Evolutionary conservation across 495 filamentous ascomycete species (phyloP), one percentile per base, ranked within the genome.

Genomic region (Penicillium taxi): DNA sequence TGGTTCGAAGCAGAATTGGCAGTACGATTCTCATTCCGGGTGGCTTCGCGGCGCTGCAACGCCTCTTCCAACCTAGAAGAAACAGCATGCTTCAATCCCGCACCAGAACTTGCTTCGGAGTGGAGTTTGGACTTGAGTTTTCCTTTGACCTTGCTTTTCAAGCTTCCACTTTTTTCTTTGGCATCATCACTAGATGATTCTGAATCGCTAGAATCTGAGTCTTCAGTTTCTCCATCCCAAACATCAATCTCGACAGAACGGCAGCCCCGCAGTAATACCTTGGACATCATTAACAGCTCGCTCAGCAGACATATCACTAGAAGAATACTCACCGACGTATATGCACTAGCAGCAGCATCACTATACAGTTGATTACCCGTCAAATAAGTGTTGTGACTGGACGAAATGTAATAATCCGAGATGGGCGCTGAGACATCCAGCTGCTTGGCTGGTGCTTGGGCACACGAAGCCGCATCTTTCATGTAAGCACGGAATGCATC

Each of bases 161-260:
- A 14, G 12, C 36, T 24, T n/a, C 44, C 32, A 17, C 21, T 11
- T 15, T 47, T 13, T n/a, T 48, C 44, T 6, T 39, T n/a, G n/a
- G n/a, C n/a, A n/a, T n/a, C n/a, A n/a, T n/a, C n/a, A 26, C 49
- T 54, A 34, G 44, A 47, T 28, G 29, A 11, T 8, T 53, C 55
- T 25, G 47, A 48, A 23, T 61, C 54, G 18, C 43, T 46, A 1
- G 41, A 22, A 29, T 41, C 48, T 12, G 50, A 67, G 12, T 63
- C 62, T 13, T 59, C 58, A 5, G 55, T 38, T 26, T 86, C 77
- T 9, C 89, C 90, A 54, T 96, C 84, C 85, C 88, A 94, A 6
- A 95, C 86, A 49, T 96, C 90, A 41, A 96, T 87, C 63, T 96
- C 90, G 34, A 96, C 84, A 41, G 86, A 95, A 12, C 90, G 78